Evolutionary conservation across 1,139 yeast genomes (phyloP), one percentile per base, ranked within the genome.

Genomic region (Pneumocystis murina): DNA sequence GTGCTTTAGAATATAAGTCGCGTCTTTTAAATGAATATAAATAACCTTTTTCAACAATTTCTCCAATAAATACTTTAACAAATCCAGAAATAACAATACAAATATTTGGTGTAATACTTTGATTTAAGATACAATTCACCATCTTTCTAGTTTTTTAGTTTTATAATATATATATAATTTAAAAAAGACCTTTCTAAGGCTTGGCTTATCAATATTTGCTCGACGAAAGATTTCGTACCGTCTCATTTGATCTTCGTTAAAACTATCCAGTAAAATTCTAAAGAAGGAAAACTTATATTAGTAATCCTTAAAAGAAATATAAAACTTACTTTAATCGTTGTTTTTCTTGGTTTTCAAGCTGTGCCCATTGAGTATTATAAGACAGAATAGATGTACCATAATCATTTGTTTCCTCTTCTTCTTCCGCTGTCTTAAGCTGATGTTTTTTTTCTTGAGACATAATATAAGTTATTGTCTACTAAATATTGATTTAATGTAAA

Each of bases 201-300:
- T 89, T 1, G 85, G 82, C 67, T 86, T 84, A 70, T 87, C 89
- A 62, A 92, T 77, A 43, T 89, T 86, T 64, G 95, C 86, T 68
- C 97, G 79, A 68, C 96, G 80, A 72, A 85, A 90, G 14, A 87
- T 88, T 72, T 90, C 97, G 73, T 90, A 91, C 62, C 96, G 75
- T 66, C 85, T 85, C 85, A 88, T 85, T 72, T 92, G 97, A 55
- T 84, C 87, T n/a, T 82, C 82, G 66, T 86, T 85, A 71, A 92
- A 83, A 68, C 84, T 83, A 30, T 88, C 82, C 67, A 90, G 80
- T 67, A 91, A 75, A 36, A 90, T 71, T 68, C 87, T 80, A 12
- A 12, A 48, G 17, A 48, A 10, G 17, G 10, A 17, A 28, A 28
- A 28, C 72, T 17, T 28, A 54, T 28, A 24, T 39, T 61, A 57